Conservation (phyloP, 345 rosid genomes). For the Capsella bursapastoris region DNA sequence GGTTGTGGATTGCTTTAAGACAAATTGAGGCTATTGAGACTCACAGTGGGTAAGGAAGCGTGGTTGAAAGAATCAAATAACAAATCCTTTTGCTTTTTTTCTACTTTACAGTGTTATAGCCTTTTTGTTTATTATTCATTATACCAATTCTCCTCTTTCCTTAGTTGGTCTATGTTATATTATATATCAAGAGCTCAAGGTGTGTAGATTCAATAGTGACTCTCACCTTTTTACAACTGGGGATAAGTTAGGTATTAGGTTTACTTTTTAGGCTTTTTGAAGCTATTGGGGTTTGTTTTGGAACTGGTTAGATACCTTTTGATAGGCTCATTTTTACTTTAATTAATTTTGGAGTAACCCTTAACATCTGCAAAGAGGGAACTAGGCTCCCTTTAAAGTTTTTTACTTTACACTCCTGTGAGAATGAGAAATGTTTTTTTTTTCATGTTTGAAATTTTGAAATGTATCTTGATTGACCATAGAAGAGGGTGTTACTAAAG, state of each 20-base stretch:
- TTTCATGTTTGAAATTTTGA: neutral
- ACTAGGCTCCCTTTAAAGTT: neutral
- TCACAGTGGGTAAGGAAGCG: slow-evolving; percentile 83
- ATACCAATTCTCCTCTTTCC: slow-evolving; percentile 34
- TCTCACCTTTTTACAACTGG: slow-evolving; percentile 42
- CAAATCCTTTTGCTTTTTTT: neutral
- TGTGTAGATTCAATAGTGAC: slow-evolving; percentile 47
- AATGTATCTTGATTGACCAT: neutral
- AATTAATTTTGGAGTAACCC: slow-evolving; percentile 30
- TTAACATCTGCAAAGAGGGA: slow-evolving; percentile 10
- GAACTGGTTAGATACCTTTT: slow-evolving; percentile 15
- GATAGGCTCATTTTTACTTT: slow-evolving; percentile 3
- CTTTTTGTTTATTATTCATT: slow-evolving; percentile 40
- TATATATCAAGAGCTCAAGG: slow-evolving; percentile 25
- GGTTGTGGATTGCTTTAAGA: slow-evolving; percentile 91
- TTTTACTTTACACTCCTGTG: slow-evolving; percentile 1
- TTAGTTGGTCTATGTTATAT: neutral
- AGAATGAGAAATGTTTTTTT: neutral
- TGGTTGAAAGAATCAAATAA: slow-evolving; percentile 11
- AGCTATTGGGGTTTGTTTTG: slow-evolving; percentile 28
- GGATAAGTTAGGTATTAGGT: slow-evolving; percentile 42
- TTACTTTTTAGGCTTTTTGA: slow-evolving; percentile 27
- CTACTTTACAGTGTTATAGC: slow-evolving; percentile 24
- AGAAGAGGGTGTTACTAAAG: slow-evolving; percentile 4
- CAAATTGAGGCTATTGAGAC: slow-evolving; percentile 94